Evolutionary conservation across 2,329 filamentous ascomycete genomes (phyloP).

Genomic region (Sarocladium oryzae): DNA sequence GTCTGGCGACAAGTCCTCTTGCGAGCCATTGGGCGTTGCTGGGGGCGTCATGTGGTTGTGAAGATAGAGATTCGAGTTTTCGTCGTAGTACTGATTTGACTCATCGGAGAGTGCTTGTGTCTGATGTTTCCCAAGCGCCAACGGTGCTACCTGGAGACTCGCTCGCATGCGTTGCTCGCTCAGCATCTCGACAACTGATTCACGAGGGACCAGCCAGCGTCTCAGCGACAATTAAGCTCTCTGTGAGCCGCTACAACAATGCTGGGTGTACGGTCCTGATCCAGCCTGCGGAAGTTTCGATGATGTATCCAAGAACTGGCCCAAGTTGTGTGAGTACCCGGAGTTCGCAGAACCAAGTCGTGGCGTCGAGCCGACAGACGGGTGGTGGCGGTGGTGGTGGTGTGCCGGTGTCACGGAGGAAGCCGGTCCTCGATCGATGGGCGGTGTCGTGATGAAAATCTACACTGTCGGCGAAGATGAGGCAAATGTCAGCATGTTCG

Average conservation of each 20-base stretch:
- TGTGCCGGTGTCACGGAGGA: too few relatives aligned
- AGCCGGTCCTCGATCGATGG: slow-evolving; percentile 4
- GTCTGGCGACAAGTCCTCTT: slow-evolving; percentile 46
- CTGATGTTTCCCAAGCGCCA: slow-evolving; percentile 43
- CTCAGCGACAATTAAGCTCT: neutral
- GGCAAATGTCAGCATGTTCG: slow-evolving; percentile 5
- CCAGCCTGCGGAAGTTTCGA: neutral
- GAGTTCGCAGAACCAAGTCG: slow-evolving; percentile 5
- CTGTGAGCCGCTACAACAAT: neutral
- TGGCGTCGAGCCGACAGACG: slow-evolving; percentile 5
- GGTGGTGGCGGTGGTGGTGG: too few relatives aligned
- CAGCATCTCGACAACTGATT: slow-evolving; percentile 26
- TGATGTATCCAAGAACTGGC: neutral
- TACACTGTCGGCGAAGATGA: neutral
- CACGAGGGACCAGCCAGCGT: neutral
- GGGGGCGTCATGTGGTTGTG: slow-evolving; percentile 67
- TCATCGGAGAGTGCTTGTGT: slow-evolving; percentile 22
- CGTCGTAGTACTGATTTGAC: slow-evolving; percentile 21
- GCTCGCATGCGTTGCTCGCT: slow-evolving; percentile 42
- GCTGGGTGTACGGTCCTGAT: neutral
- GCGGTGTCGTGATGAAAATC: neutral
- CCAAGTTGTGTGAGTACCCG: neutral
- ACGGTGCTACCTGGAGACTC: slow-evolving; percentile 56
- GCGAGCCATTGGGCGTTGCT: slow-evolving; percentile 63
- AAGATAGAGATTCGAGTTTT: slow-evolving; percentile 36